Conservation (phyloP, 2,329 filamentous ascomycete species). For the Colletotrichum karsti region DNA sequence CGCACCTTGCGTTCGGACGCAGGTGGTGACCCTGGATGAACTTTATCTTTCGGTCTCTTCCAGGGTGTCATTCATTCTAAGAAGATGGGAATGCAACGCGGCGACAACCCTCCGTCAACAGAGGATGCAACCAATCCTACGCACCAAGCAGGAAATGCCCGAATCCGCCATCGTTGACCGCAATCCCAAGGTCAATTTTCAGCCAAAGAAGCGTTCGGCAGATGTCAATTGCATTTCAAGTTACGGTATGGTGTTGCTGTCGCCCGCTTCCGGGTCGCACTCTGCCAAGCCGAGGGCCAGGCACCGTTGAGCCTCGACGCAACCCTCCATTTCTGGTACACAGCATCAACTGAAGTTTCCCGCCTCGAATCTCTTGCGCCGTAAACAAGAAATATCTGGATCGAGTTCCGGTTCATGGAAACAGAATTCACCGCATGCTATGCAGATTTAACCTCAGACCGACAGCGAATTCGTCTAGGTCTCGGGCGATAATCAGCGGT, state of each 20-base stretch:
- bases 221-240: not conserved
- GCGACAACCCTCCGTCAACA: not conserved
- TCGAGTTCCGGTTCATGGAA: constrained; percentile 10
- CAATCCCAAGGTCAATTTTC: not conserved
- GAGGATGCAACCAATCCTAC: not conserved
- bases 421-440: constrained; percentile 3
- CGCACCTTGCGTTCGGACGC: not conserved
- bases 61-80: not conserved
- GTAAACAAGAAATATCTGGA: not conserved
- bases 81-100: not conserved
- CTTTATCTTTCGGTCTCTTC: not conserved
- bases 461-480: not conserved
- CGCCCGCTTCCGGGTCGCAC: not conserved
- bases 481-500: not conserved
- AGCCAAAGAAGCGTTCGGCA: not conserved
- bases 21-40: not conserved
- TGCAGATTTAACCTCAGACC: not conserved
- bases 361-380: not conserved
- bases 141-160: not conserved
- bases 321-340: not conserved
- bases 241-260: not conserved
- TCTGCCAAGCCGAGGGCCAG: not conserved
- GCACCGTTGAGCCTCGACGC: not conserved
- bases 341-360: not conserved
- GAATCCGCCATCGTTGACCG: not conserved